Evolutionary conservation across 345 rosid species (phyloP).

Genomic region (Eucalyptus urophylla): DNA sequence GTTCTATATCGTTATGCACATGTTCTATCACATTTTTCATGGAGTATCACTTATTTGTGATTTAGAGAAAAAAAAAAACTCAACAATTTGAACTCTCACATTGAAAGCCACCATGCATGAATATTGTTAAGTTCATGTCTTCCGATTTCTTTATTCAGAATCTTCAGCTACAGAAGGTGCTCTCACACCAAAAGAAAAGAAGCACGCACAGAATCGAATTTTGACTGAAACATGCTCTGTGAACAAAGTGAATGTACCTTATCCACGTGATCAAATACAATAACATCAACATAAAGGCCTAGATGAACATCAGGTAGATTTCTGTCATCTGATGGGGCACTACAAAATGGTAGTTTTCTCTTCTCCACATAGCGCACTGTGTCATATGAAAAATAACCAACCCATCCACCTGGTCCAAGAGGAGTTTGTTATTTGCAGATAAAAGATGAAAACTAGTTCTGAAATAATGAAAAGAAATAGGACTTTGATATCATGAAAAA

Average conservation of each 20-base stretch:
- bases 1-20: not conserved
- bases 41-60: not conserved
- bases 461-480: not conserved
- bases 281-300: constrained; percentile 82
- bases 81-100: not conserved
- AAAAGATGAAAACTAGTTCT: not conserved
- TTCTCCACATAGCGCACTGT: constrained; percentile 84
- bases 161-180: not conserved
- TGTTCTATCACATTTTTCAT: not conserved
- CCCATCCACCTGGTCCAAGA: constrained; percentile 74
- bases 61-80: not conserved
- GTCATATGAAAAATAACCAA: constrained; percentile 91
- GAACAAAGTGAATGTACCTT: constrained; percentile 30
- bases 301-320: constrained; percentile 89
- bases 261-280: constrained; percentile 86
- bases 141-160: not conserved
- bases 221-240: not conserved
- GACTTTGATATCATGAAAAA: not conserved
- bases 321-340: constrained; percentile 78
- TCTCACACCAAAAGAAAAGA: not conserved
- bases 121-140: not conserved
- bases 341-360: constrained; percentile 69
- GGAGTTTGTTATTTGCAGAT: not conserved
- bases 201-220: not conserved
- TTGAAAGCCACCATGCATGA: not conserved